Evolutionary conservation across 768 basidiomycete genomes (phyloP).

Genomic region (Kwoniella mangroviensis): DNA sequence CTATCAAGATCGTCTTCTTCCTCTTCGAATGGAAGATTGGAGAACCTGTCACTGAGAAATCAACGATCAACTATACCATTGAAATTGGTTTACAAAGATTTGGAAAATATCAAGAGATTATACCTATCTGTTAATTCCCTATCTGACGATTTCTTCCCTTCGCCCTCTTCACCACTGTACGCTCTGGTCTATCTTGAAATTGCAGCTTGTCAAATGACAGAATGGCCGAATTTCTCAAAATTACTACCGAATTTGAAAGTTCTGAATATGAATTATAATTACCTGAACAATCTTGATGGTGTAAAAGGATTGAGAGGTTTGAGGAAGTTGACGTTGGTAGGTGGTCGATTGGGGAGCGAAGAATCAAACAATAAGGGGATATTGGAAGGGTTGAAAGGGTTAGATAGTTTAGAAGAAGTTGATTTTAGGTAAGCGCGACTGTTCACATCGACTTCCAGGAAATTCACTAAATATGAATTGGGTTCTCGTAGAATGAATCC

Average conservation of each 20-base stretch:
- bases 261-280: slow-evolving; percentile 97
- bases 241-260: slow-evolving; percentile 79
- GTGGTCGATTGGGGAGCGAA: slow-evolving; percentile 68
- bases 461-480: not conserved
- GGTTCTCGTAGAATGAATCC: slow-evolving; percentile 77
- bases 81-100: slow-evolving; percentile 60
- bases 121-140: slow-evolving; percentile 78
- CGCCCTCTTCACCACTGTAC: slow-evolving; percentile 68
- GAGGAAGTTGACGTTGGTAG: slow-evolving; percentile 83
- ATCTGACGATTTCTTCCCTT: slow-evolving; percentile 55
- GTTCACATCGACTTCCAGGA: not conserved
- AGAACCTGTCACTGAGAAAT: slow-evolving; percentile 89
- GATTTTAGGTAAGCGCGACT: slow-evolving; percentile 75
- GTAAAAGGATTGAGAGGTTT: slow-evolving; percentile 76
- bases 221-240: slow-evolving; percentile 73
- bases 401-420: slow-evolving; percentile 82
- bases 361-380: slow-evolving; percentile 66
- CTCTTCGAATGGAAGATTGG: slow-evolving; percentile 65
- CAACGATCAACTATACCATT: slow-evolving; percentile 62
- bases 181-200: slow-evolving; percentile 90
- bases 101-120: slow-evolving; percentile 88
- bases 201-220: slow-evolving; percentile 79
- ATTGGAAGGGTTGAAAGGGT: slow-evolving; percentile 70
- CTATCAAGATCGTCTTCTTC: slow-evolving; percentile 31
- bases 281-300: slow-evolving; percentile 70